A percentile compares a stretch with the other conserved stretches of the same genome.
Evolutionary conservation across 1,284 basidiomycete genomes (phyloP).

Genomic region (Fomitopsis palustris): DNA sequence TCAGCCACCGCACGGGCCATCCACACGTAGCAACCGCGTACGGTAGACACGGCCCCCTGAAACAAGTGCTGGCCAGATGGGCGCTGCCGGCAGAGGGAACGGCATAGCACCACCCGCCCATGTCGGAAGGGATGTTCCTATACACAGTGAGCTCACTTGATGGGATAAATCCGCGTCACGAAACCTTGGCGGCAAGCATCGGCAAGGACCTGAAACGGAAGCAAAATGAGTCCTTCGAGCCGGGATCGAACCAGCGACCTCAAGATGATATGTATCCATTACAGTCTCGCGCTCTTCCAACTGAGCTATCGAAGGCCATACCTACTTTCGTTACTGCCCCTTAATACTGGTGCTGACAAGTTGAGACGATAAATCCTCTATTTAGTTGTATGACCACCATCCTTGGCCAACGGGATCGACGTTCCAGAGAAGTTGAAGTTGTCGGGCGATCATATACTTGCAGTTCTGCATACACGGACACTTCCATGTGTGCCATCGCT

Average conservation of each 20-base stretch:
- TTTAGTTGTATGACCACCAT: no score
- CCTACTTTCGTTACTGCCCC: no score
- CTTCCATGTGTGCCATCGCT: no score
- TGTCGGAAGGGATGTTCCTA: not conserved
- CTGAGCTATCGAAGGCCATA: slow-evolving; percentile 24
- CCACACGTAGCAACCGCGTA: not conserved
- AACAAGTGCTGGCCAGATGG: not conserved
- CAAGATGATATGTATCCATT: slow-evolving; percentile 11
- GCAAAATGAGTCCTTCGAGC: slow-evolving; percentile 15
- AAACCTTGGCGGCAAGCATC: no score
- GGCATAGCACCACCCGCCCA: not conserved
- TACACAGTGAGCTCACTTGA: not conserved
- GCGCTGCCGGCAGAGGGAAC: not conserved
- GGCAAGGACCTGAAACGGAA: no score
- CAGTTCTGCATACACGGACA: no score
- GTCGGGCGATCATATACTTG: no score
- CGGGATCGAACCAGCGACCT: slow-evolving; percentile 19
- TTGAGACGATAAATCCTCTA: no score
- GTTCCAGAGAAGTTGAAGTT: no score
- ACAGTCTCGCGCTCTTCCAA: slow-evolving; percentile 26
- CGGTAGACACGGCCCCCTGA: not conserved
- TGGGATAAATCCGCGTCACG: not conserved
- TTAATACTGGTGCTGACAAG: no score
- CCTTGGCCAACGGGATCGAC: no score
- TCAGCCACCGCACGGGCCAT: not conserved